Percentiles rank a stretch among this genome's conserved stretches.
phyloP scores from a whole-genome alignment of 257 asterid genomes.

The Haberlea rhodopensis region DNA sequence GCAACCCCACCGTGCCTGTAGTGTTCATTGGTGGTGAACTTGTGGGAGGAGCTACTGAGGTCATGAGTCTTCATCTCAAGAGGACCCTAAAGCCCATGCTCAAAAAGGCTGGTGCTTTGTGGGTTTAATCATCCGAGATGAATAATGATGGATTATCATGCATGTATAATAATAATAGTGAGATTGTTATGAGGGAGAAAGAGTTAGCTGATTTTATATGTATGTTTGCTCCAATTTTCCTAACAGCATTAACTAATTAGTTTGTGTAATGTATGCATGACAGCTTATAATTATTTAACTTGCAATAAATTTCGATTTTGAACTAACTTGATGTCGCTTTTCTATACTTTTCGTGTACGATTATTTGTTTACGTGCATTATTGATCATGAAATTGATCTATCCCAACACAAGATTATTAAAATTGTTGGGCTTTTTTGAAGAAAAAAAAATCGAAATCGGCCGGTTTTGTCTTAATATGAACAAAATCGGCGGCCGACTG shows the following conservation, averaged over 20 bases:
- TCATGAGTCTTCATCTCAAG: conserved; percentile 50
- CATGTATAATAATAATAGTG: background rate
- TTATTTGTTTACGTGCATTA: too few relatives aligned
- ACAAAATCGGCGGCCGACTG: too few relatives aligned
- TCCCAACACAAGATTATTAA: too few relatives aligned
- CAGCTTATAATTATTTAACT: background rate
- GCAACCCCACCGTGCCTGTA: conserved; percentile 49
- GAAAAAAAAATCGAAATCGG: too few relatives aligned
- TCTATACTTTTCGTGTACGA: too few relatives aligned
- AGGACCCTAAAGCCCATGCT: conserved; percentile 51
- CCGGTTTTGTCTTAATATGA: too few relatives aligned
- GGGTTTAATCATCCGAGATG: conserved; percentile 28
- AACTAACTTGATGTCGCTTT: background rate
- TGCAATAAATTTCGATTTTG: too few relatives aligned
- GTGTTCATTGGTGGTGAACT: conserved; percentile 52
- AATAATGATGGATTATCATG: background rate
- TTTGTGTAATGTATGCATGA: background rate
- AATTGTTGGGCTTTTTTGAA: too few relatives aligned
- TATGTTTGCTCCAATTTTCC: conserved; percentile 5
- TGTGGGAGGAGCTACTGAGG: conserved; percentile 49
- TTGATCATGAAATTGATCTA: background rate
- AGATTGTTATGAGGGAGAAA: background rate
- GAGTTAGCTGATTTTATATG: background rate
- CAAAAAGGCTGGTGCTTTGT: conserved; percentile 44
- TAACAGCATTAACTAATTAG: background rate